Evolutionary conservation across 148 eudicot species (phyloP).

Genomic region (Heliamphora exappendiculata): DNA sequence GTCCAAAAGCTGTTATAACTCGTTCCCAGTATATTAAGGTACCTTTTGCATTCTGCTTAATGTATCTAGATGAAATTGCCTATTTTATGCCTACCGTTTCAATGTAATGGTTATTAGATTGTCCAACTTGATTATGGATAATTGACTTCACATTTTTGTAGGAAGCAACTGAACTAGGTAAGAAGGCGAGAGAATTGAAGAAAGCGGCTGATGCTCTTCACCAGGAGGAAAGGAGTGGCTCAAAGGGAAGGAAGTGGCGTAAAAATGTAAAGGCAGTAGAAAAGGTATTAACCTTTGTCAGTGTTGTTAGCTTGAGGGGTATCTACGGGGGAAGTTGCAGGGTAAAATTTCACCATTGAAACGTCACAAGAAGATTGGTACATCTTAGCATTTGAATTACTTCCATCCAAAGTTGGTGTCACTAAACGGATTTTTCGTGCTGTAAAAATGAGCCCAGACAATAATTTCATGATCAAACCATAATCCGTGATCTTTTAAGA

Average conservation of each 20-base stretch:
- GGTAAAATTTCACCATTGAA: background rate
- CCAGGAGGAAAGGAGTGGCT: slow-evolving; percentile 89
- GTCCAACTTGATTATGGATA: slow-evolving; percentile 5
- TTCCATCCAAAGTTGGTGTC: background rate
- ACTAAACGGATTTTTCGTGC: background rate
- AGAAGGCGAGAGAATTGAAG: slow-evolving; percentile 88
- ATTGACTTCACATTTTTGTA: slow-evolving; percentile 16
- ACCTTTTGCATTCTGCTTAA: slow-evolving; percentile 6
- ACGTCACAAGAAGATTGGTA: background rate
- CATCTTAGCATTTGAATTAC: background rate
- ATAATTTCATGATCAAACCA: background rate
- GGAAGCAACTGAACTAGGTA: slow-evolving; percentile 99
- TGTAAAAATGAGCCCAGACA: background rate
- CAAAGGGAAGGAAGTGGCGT: slow-evolving; percentile 95
- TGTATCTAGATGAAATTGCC: background rate
- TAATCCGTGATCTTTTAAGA: background rate
- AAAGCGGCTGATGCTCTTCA: slow-evolving; percentile 91
- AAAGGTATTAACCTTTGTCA: slow-evolving; percentile 43
- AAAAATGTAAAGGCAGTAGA: slow-evolving; percentile 92
- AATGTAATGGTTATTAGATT: background rate
- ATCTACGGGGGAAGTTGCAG: background rate
- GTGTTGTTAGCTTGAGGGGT: background rate
- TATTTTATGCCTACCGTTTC: background rate
- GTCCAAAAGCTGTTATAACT: slow-evolving; percentile 96
- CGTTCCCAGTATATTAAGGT: slow-evolving; percentile 99